Evolutionary conservation across 192 early-diverging fungal species (phyloP).

Genomic region (Coemansia erecta): DNA sequence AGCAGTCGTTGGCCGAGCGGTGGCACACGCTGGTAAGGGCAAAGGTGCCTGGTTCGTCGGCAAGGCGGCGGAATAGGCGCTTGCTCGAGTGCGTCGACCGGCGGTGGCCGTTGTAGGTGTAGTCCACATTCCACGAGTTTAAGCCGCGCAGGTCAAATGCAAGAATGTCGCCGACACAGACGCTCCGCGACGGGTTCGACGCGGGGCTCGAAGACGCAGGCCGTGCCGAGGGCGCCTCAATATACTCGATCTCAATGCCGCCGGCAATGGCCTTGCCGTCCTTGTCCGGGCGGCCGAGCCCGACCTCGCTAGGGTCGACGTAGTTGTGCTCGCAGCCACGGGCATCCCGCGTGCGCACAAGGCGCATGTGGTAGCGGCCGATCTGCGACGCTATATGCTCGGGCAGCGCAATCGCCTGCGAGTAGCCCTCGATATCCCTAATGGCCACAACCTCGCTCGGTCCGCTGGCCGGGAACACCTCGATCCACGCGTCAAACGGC

Average conservation of each 20-base stretch:
- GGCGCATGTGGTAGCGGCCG: constrained; percentile 49
- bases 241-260: constrained; percentile 52
- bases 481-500: constrained; percentile 49
- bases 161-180: constrained; percentile 69
- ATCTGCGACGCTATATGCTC: constrained; percentile 37
- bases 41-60: constrained; percentile 58
- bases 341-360: constrained; percentile 35
- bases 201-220: constrained; percentile 36
- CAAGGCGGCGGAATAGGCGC: constrained; percentile 61
- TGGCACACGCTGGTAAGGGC: constrained; percentile 61
- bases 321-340: constrained; percentile 50
- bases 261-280: constrained; percentile 24
- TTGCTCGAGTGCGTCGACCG: constrained; percentile 35
- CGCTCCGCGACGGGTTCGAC: constrained; percentile 27
- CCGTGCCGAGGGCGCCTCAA: constrained; percentile 46
- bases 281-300: constrained; percentile 19
- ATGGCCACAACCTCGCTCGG: constrained; percentile 43
- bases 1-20: constrained; percentile 57
- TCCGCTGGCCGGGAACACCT: constrained; percentile 45
- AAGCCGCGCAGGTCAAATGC: constrained; percentile 65
- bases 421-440: constrained; percentile 15
- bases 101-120: constrained; percentile 45
- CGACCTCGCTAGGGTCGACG: constrained; percentile 23
- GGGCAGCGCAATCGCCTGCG: constrained; percentile 32
- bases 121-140: constrained; percentile 61